phyloP scores from a whole-genome alignment of 1,284 basidiomycete species.

The Irpex sp. region DNA sequence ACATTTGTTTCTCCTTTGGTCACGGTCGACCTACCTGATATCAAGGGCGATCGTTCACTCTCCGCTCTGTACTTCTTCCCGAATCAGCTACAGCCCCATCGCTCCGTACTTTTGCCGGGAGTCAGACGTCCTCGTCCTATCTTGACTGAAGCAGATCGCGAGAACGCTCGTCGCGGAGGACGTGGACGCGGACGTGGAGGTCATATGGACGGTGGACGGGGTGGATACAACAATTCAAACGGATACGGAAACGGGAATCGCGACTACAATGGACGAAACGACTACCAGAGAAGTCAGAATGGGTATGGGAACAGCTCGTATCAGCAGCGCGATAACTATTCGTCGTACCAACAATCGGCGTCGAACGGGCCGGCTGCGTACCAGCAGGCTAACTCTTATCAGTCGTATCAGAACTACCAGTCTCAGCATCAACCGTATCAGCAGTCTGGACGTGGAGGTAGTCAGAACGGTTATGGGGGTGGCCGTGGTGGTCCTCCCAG shows the following conservation, averaged over 20 bases:
- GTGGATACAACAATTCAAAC: slow-evolving; percentile 8
- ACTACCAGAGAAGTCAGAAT: slow-evolving; percentile 13
- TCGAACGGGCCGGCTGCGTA: not conserved
- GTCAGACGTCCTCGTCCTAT: slow-evolving; percentile 58
- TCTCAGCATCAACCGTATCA: slow-evolving; percentile 12
- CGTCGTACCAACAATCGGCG: slow-evolving; percentile 3
- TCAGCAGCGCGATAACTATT: slow-evolving; percentile 4
- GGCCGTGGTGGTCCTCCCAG: slow-evolving; percentile 8
- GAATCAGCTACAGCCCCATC: slow-evolving; percentile 80
- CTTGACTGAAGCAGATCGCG: slow-evolving; percentile 74
- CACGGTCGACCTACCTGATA: slow-evolving; percentile 64
- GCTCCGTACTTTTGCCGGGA: slow-evolving; percentile 80
- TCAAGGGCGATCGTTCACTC: slow-evolving; percentile 83
- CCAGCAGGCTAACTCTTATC: not conserved
- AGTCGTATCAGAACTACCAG: slow-evolving; percentile 8
- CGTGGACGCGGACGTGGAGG: slow-evolving; percentile 33
- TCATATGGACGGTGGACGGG: slow-evolving; percentile 13
- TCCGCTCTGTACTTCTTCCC: slow-evolving; percentile 92
- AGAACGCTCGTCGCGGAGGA: slow-evolving; percentile 50
- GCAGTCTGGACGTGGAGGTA: slow-evolving; percentile 7
- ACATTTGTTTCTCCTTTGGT: slow-evolving; percentile 80
- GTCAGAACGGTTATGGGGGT: slow-evolving; percentile 1
- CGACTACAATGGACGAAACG: slow-evolving; percentile 16
- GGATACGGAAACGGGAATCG: slow-evolving; percentile 16
- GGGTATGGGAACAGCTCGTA: slow-evolving; percentile 10